These are phyloP conservation scores for Ceratocystis papillata DNA, from an alignment of 2,329 filamentous ascomycete genomes.

Conservation along the genomic window DNA sequence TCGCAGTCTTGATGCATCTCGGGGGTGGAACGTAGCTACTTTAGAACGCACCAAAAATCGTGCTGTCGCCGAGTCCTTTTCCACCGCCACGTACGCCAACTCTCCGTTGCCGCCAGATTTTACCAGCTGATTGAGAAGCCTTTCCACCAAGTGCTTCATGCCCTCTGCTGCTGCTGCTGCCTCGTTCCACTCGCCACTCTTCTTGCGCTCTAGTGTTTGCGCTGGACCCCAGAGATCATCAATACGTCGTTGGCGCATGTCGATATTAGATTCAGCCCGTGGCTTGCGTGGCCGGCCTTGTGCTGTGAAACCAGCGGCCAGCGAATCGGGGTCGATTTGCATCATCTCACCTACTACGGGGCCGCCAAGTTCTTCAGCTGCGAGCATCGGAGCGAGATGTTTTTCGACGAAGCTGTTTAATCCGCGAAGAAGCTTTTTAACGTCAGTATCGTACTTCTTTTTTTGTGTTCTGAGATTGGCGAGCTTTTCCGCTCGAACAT, in stretches of 20 bases:
- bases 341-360: slow-evolving; percentile 68
- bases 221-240: slow-evolving; percentile 51
- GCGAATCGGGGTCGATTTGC: slow-evolving; percentile 49
- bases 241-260: slow-evolving; percentile 49
- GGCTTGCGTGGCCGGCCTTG: slow-evolving; percentile 46
- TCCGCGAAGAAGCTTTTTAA: slow-evolving; percentile 48
- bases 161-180: slow-evolving; percentile 43
- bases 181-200: slow-evolving; percentile 35
- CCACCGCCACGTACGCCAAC: slow-evolving; percentile 48
- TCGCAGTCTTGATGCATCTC: slow-evolving; percentile 48
- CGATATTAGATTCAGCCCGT: slow-evolving; percentile 36
- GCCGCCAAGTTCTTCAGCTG: slow-evolving; percentile 72
- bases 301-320: slow-evolving; percentile 49
- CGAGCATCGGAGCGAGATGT: slow-evolving; percentile 62
- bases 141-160: slow-evolving; percentile 50
- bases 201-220: slow-evolving; percentile 27
- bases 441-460: slow-evolving; percentile 49
- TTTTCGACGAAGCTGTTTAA: slow-evolving; percentile 62
- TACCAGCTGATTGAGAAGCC: slow-evolving; percentile 48
- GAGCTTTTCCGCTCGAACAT: slow-evolving; percentile 54
- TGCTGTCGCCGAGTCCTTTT: slow-evolving; percentile 50
- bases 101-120: slow-evolving; percentile 45
- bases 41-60: slow-evolving; percentile 55
- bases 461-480: slow-evolving; percentile 49
- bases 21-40: slow-evolving; percentile 55